Base-by-base conservation (phyloP, 371 early-diverging fungal genomes). In the Dichotomocladium elegans region DNA sequence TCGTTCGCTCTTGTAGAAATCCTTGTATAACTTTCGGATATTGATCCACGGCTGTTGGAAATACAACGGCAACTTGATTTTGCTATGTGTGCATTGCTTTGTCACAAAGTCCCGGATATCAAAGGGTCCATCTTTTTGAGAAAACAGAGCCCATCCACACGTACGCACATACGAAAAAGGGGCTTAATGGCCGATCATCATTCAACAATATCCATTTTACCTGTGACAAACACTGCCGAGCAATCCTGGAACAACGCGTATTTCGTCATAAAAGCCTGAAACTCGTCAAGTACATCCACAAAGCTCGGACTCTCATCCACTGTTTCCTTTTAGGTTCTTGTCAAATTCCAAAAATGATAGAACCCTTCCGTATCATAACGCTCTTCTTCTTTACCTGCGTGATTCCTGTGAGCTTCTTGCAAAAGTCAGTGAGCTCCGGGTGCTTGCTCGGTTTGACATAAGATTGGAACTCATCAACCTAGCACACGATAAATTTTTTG, bases 71-170 rank as follows among this genome's bases (percentile, higher is more conserved):
- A 77, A 73, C 22, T 66, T 62, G 48, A 80, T 66, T 10, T 63
- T 47, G 21, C 83, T 82, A 35, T 73, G 72, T 0, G 40, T 47
- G 37, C 82, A 80, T 55, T 85, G 83, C 53, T 90, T 88, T 24
- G 77, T 71, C 19, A 90, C 72, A 64, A 91, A 92, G 52, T 89
- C 88, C 3, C 89, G 85, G 41, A 91, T 81, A 62, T 93, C 93
- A 77, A 85, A 91, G 0, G 90, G 89, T 0, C 93, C 92, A 63
- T 89, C 89, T 55, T n/a, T 12, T 47, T 46, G 24, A 25, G 21
- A 27, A 25, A 3, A 8, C 21, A n/a, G n/a, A n/a, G n/a, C 21
- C 37, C 37, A 34, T 37, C 2, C 9, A 37, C 1, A 37, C 21
- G 7, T 21, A 37, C 37, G 12, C 21, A n/a, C n/a, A n/a, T n/a